Evolutionary conservation across 2,329 filamentous ascomycete genomes (phyloP), one percentile per base, ranked within the genome.

Genomic region (Sphaerostilbella broomeana): DNA sequence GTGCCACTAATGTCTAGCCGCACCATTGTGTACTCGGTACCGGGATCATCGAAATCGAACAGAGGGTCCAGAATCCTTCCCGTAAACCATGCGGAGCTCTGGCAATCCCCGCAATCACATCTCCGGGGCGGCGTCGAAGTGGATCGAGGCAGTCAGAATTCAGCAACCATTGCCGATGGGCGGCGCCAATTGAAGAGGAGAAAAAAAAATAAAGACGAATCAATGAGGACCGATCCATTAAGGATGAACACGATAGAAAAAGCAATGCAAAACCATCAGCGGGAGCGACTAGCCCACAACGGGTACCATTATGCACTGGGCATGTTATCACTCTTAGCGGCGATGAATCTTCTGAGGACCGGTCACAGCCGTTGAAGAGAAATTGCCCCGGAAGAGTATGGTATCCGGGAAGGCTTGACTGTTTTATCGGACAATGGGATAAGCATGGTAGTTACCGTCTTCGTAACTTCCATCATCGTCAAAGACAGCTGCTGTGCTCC

Each of bases 371-470:
- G 16, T n/a, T 11, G 20, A 27, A 18, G 32, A 21, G 13, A 20
- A 36, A 15, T 16, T 10, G 7, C 21, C n/a, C 10, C 9, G 15
- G 20, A 9, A 31, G 37, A 33, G 16, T 16, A 26, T n/a, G n/a
- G n/a, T 10, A 6, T 17, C n/a, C 10, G 5, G 15, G 20, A 9
- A 31, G 37, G 27, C 12, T 16, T 19, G 12, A 22, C 4, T n/a
- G 20, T 18, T 34, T 47, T 52, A 57, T 44, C 54, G 56, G 32
- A 47, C 39, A 39, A 63, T 57, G 33, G 61, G 61, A 40, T 54
- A 56, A n/a, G 55, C 35, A 42, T 60, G 58, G 47, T 63, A 63
- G 43, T 58, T 51, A 29, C 60, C 60, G 44, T 62, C 58, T 38
- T 63, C 58, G 35, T 51, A 59, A 21, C 41, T 43, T 38, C 54